Evolutionary conservation across 169 alveolate genomes (phyloP).

Genomic region (Plasmodium yoelii): DNA sequence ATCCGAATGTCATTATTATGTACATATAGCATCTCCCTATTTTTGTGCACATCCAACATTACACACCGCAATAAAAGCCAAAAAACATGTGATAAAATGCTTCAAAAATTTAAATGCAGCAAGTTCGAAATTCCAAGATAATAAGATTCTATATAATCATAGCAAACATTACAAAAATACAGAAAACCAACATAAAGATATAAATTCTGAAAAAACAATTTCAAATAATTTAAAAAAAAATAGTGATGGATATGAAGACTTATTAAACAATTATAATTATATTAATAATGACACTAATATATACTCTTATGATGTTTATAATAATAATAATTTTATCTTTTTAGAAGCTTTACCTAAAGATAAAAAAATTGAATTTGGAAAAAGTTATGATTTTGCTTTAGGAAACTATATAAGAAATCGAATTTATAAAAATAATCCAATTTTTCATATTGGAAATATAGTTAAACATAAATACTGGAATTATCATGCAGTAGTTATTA

Average conservation of each 20-base stretch:
- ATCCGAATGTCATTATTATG: slow-evolving; percentile 75
- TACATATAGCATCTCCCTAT: slow-evolving; percentile 62
- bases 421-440: slow-evolving; percentile 57
- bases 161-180: not conserved
- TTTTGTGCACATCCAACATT: slow-evolving; percentile 73
- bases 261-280: slow-evolving; percentile 19
- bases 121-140: slow-evolving; percentile 27
- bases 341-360: slow-evolving; percentile 50
- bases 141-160: not conserved
- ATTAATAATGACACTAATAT: slow-evolving; percentile 40
- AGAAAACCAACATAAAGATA: not conserved
- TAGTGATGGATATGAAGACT: not conserved
- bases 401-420: slow-evolving; percentile 74
- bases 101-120: slow-evolving; percentile 70
- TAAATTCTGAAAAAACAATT: not conserved
- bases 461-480: slow-evolving; percentile 75
- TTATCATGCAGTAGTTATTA: slow-evolving; percentile 67
- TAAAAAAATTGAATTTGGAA: slow-evolving; percentile 55
- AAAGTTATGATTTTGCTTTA: slow-evolving; percentile 60
- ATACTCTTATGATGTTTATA: slow-evolving; percentile 32
- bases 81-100: slow-evolving; percentile 46
- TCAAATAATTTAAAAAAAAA: not conserved
- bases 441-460: slow-evolving; percentile 73
- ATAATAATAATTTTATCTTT: not conserved
- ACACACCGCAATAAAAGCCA: slow-evolving; percentile 31